A percentile compares a stretch with the other conserved stretches of the same genome.
phyloP scores from a whole-genome alignment of 2,329 filamentous ascomycete genomes.

The Pestalotiopsis sp. region DNA sequence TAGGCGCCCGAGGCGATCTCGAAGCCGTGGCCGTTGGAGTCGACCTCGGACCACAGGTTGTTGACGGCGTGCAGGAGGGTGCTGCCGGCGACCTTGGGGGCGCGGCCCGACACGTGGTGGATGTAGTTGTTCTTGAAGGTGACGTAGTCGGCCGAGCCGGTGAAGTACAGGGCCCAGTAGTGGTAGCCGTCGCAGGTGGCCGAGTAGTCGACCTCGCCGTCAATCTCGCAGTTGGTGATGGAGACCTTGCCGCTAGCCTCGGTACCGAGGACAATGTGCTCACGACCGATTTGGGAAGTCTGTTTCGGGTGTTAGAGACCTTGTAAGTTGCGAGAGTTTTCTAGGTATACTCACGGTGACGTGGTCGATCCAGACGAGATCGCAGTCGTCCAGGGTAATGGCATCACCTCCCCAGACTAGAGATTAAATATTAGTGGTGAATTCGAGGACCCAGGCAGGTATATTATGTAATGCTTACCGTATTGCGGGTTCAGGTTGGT shows the following conservation, averaged over 20 bases:
- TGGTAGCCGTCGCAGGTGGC: conserved; percentile 44
- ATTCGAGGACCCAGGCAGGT: not conserved
- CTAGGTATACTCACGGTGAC: conserved; percentile 15
- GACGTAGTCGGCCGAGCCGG: conserved; percentile 38
- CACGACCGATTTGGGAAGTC: conserved; percentile 42
- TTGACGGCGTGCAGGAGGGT: conserved; percentile 37
- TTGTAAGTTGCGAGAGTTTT: too few species aligned
- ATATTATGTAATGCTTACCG: not conserved
- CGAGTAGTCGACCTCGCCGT: conserved; percentile 41
- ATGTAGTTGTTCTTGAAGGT: conserved; percentile 46
- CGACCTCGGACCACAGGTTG: conserved; percentile 37
- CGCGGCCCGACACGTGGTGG: conserved; percentile 43
- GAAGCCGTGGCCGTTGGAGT: conserved; percentile 44
- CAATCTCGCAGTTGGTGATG: conserved; percentile 46
- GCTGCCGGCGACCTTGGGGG: conserved; percentile 41
- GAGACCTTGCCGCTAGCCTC: conserved; percentile 37
- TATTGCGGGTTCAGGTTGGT: conserved; percentile 58
- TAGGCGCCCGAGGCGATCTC: conserved; percentile 37
- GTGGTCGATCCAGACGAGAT: conserved; percentile 22
- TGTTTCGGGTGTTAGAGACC: conserved; percentile 10
- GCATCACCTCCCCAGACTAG: conserved; percentile 60
- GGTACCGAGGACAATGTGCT: conserved; percentile 40
- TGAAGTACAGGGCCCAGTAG: conserved; percentile 46
- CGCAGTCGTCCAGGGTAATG: conserved; percentile 39
- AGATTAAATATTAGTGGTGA: not conserved